Conservation (phyloP, 805 yeast species). For the Hyphopichia homilentoma region DNA sequence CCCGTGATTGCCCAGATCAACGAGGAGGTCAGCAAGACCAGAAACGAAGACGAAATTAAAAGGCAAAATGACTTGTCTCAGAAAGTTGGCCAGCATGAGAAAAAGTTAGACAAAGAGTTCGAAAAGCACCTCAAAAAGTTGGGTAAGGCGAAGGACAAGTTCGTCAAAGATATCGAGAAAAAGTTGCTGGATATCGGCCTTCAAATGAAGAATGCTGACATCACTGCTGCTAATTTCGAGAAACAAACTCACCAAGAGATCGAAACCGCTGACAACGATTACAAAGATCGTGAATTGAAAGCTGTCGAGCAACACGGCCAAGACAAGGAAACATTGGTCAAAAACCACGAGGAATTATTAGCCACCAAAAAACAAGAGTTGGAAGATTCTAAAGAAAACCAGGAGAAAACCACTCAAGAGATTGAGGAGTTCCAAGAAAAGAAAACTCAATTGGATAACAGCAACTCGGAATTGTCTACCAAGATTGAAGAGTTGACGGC, state of each 20-base stretch:
- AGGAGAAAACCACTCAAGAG: slow-evolving; percentile 39
- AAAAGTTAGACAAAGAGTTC: slow-evolving; percentile 32
- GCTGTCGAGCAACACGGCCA: slow-evolving; percentile 44
- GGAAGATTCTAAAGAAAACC: slow-evolving; percentile 38
- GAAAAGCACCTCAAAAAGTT: slow-evolving; percentile 35
- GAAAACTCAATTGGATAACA: slow-evolving; percentile 37
- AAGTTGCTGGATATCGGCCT: slow-evolving; percentile 22
- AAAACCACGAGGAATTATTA: slow-evolving; percentile 43
- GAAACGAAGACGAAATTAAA: slow-evolving; percentile 41
- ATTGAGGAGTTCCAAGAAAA: slow-evolving; percentile 43
- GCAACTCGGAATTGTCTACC: slow-evolving; percentile 33
- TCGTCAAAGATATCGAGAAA: slow-evolving; percentile 39
- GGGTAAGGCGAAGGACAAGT: slow-evolving; percentile 33
- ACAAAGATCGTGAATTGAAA: slow-evolving; percentile 41
- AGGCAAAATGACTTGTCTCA: slow-evolving; percentile 35
- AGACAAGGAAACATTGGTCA: slow-evolving; percentile 40
- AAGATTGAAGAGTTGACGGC: slow-evolving; percentile 42
- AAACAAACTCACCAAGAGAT: slow-evolving; percentile 40
- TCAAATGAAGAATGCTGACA: slow-evolving; percentile 23
- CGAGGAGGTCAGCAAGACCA: slow-evolving; percentile 43
- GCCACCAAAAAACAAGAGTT: slow-evolving; percentile 43
- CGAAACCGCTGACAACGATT: slow-evolving; percentile 42
- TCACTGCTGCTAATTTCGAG: slow-evolving; percentile 35
- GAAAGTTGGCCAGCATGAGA: slow-evolving; percentile 32
- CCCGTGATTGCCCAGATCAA: slow-evolving; percentile 52